A percentile compares a stretch with the other conserved stretches of the same genome.
Evolutionary conservation across 179 eudicot genomes (phyloP).

Genomic region (Actinidia chinensis): DNA sequence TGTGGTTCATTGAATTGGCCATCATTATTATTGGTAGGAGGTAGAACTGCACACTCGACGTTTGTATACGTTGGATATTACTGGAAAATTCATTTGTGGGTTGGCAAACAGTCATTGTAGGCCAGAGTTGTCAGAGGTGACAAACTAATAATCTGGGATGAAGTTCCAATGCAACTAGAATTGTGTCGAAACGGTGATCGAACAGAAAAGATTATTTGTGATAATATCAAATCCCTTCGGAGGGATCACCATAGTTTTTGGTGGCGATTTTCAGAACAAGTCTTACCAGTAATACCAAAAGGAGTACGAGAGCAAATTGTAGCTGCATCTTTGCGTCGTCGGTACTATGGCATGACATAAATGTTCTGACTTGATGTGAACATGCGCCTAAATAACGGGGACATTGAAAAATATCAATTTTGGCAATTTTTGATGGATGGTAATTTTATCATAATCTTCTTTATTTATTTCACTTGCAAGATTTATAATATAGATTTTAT

Average conservation of each 20-base stretch:
- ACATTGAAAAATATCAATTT: too few relatives aligned
- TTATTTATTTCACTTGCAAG: too few relatives aligned
- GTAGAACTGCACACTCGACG: background rate
- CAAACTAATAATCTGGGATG: background rate
- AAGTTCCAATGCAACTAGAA: background rate
- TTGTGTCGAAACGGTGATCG: background rate
- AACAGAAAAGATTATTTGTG: background rate
- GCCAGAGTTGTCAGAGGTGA: background rate
- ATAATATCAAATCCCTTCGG: background rate
- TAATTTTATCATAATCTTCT: too few relatives aligned
- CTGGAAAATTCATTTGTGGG: background rate
- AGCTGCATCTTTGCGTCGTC: background rate
- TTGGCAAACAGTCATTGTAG: background rate
- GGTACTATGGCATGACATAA: background rate
- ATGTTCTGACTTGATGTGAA: background rate
- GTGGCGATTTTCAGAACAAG: background rate
- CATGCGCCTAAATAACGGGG: too few relatives aligned
- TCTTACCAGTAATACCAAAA: background rate
- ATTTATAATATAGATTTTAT: too few relatives aligned
- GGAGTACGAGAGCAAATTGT: background rate
- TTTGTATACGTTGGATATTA: background rate
- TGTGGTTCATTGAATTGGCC: background rate
- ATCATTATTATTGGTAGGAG: background rate
- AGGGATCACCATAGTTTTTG: background rate
- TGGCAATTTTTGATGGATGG: too few relatives aligned